Evolutionary conservation across 148 eudicot species (phyloP), one percentile per base, ranked within the genome.

Genomic region (Salicornia ramosissima): DNA sequence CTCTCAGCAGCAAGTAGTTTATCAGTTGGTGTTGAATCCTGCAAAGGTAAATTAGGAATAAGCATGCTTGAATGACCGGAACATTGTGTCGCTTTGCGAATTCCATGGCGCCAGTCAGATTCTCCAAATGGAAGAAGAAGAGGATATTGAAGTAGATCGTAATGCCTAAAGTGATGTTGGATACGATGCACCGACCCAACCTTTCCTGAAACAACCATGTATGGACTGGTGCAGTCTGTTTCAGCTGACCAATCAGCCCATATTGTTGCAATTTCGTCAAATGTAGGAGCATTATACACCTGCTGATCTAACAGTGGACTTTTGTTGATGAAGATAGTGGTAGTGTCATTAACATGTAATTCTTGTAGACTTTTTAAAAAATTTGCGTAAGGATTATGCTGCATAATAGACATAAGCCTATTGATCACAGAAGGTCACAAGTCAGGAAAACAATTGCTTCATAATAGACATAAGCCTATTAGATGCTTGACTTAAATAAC

Each of bases 121-220:
- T 73, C 70, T 0, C 76, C 70, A 31, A 0, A 2, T 0, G 64
- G 76, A 21, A 40, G 29, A 13, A 65, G 5, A 0, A 54, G 7
- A 2, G 64, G 76, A 21, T 65, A 73, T 12, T 65, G 33, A 0
- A 73, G 49, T 0, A 31, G 76, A 14, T 73, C 70, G 22, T 73
- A 73, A 18, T 65, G 64, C 0, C 64, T 64, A 66, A 21, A 58
- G 3, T 53, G 65, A 24, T 54, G 33, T 13, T 25, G 19, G 5
- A 70, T 46, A 10, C 43, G 13, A 2, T 55, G 30, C 6, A 42
- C 8, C 0, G 15, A 0, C 0, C 15, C 14, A 15, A 34, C 9
- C 1, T 73, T 66, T 0, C 65, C 65, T 12, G 49, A 30, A 0
- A 57, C 65, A 11, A 56, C 16, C 1, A 73, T 42, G 16, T 54